phyloP scores from a whole-genome alignment of 208 protist species.

The Acanthamoeba royreba region DNA sequence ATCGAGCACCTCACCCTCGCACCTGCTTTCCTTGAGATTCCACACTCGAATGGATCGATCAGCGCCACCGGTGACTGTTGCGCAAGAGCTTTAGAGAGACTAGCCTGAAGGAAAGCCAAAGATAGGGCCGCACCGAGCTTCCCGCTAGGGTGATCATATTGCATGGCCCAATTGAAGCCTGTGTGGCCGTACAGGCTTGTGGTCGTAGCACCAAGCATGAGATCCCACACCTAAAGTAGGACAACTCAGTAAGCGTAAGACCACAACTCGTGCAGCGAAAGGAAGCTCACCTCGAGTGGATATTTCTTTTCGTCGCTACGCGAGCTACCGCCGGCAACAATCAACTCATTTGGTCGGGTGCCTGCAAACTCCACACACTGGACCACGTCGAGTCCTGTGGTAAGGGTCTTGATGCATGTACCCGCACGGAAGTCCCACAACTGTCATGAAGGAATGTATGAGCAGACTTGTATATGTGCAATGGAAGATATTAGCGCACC shows the following conservation, averaged over 20 bases:
- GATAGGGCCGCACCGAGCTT: not conserved
- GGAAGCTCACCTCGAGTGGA: not conserved
- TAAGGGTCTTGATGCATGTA: not conserved
- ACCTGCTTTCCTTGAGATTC: not conserved
- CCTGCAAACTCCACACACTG: not conserved
- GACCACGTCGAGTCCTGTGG: not conserved
- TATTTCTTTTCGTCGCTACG: constrained; percentile 28
- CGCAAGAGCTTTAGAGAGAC: not conserved
- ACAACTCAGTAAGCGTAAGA: not conserved
- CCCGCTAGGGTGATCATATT: not conserved
- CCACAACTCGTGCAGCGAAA: not conserved
- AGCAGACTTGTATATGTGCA: not conserved
- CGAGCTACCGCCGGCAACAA: not conserved
- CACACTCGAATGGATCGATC: not conserved
- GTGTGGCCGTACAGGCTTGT: not conserved
- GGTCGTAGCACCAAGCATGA: not conserved
- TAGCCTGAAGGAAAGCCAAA: no score
- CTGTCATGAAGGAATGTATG: not conserved
- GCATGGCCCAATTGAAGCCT: constrained; percentile 11
- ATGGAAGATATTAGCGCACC: not conserved
- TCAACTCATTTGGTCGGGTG: not conserved
- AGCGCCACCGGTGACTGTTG: not conserved
- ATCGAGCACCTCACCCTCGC: not conserved
- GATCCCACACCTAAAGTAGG: not conserved
- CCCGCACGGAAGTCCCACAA: constrained; percentile 1